Evolutionary conservation across 108 stramenopile species (phyloP).

Genomic region (Aurantiochytrium sp.): DNA sequence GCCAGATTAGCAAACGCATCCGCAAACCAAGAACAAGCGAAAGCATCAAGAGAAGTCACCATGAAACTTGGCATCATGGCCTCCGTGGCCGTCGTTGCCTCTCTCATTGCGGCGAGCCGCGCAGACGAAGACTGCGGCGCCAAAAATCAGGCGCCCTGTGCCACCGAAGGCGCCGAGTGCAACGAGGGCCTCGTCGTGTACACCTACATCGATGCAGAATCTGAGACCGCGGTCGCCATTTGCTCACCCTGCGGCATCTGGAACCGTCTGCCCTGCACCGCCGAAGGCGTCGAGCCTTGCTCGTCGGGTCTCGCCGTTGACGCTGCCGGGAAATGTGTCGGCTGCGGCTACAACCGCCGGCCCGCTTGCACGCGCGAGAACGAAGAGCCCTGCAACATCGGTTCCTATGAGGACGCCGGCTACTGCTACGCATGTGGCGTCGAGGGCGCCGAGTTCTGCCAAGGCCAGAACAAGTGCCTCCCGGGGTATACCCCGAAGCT

Average conservation of each 20-base stretch:
- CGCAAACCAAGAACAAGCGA: neutral
- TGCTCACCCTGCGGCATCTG: neutral
- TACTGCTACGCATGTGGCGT: neutral
- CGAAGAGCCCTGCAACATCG: neutral
- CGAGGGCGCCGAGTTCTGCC: neutral
- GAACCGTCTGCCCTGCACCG: neutral
- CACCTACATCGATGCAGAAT: too few species aligned
- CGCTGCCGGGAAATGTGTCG: neutral
- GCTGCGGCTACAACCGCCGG: neutral
- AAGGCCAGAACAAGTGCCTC: neutral
- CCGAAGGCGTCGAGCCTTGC: neutral
- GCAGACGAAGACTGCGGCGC: too few species aligned
- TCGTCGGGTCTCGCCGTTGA: neutral
- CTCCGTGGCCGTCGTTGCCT: neutral
- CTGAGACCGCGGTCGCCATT: neutral
- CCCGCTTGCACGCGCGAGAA: neutral
- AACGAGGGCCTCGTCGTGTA: too few species aligned
- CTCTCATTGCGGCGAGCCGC: too few species aligned
- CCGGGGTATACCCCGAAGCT: neutral
- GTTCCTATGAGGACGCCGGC: neutral
- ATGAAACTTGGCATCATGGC: neutral
- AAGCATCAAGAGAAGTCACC: neutral
- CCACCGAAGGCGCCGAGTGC: too few species aligned
- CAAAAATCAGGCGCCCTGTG: too few species aligned
- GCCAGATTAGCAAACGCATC: too few species aligned